Conservation (phyloP, 148 eudicot species). For the Hydrangea macrophylla region DNA sequence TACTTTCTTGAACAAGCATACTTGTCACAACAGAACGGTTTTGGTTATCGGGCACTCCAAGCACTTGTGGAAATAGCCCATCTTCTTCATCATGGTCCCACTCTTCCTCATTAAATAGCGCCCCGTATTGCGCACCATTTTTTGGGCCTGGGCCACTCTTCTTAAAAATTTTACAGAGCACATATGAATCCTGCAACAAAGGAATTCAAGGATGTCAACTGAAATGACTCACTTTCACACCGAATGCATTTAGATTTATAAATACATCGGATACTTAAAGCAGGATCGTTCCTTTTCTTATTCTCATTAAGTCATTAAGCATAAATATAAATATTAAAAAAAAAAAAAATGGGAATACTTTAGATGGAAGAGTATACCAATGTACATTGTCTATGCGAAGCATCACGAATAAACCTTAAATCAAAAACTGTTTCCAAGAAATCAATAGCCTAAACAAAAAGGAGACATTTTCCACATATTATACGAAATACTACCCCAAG, state of each 20-base stretch:
- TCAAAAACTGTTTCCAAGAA: too few relatives aligned
- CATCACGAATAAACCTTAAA: too few relatives aligned
- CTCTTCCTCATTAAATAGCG: slow-evolving; percentile 69
- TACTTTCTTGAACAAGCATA: slow-evolving; percentile 6
- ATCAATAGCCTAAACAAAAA: too few relatives aligned
- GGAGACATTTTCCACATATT: too few relatives aligned
- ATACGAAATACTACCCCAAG: too few relatives aligned
- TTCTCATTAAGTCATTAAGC: too few relatives aligned
- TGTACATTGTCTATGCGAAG: too few relatives aligned
- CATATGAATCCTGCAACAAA: slow-evolving; percentile 41
- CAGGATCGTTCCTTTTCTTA: too few relatives aligned
- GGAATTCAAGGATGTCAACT: neutral
- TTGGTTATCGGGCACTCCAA: neutral
- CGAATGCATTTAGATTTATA: too few relatives aligned
- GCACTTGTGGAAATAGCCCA: slow-evolving; percentile 2
- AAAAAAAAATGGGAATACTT: neutral
- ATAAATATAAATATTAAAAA: too few relatives aligned
- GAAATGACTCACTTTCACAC: too few relatives aligned
- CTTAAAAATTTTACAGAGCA: slow-evolving; percentile 60
- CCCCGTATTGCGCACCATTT: slow-evolving; percentile 72
- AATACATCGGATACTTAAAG: too few relatives aligned
- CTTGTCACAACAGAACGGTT: slow-evolving; percentile 5
- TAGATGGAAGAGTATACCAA: neutral
- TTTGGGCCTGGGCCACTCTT: slow-evolving; percentile 75
- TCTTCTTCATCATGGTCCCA: slow-evolving; percentile 47